These are phyloP conservation scores for Fusarium euwallaceae DNA, from an alignment of 2,329 filamentous ascomycete species.

Conservation along the genomic window DNA sequence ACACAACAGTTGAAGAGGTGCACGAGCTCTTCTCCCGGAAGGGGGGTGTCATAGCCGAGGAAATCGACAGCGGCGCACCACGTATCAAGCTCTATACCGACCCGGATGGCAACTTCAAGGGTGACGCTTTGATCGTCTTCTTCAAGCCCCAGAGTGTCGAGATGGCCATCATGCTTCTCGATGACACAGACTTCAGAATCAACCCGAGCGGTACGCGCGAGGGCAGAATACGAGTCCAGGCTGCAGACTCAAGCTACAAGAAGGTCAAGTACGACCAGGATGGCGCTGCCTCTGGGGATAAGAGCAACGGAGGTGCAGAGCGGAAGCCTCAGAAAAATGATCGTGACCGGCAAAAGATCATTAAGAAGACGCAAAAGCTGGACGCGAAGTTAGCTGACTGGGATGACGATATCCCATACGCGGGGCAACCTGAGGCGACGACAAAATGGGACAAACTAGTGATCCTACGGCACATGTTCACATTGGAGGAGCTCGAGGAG, in stretches of 20 bases:
- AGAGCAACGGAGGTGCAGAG: slow-evolving; percentile 48
- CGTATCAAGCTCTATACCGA: slow-evolving; percentile 95
- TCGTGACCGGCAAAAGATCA: slow-evolving; percentile 88
- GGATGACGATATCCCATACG: slow-evolving; percentile 86
- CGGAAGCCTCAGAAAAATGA: slow-evolving; percentile 64
- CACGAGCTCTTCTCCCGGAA: slow-evolving; percentile 84
- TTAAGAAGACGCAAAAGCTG: slow-evolving; percentile 90
- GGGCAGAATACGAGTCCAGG: slow-evolving; percentile 83
- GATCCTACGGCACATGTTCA: slow-evolving; percentile 94
- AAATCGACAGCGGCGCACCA: slow-evolving; percentile 88
- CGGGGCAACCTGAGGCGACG: slow-evolving; percentile 55
- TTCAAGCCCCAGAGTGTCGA: slow-evolving; percentile 95
- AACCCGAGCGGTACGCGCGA: slow-evolving; percentile 62
- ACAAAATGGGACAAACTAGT: slow-evolving; percentile 82
- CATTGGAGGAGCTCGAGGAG: slow-evolving; percentile 84
- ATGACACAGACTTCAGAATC: slow-evolving; percentile 85
- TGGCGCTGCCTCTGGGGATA: slow-evolving; percentile 36
- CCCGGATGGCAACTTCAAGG: slow-evolving; percentile 87
- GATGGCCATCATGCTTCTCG: slow-evolving; percentile 83
- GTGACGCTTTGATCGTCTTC: slow-evolving; percentile 92
- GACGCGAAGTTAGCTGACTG: slow-evolving; percentile 94
- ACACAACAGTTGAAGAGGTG: slow-evolving; percentile 85
- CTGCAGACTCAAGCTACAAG: slow-evolving; percentile 93
- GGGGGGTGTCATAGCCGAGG: slow-evolving; percentile 92
- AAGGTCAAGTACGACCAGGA: slow-evolving; percentile 77